Conservation (phyloP, 768 basidiomycete species). For the Artomyces pyxidatus region DNA sequence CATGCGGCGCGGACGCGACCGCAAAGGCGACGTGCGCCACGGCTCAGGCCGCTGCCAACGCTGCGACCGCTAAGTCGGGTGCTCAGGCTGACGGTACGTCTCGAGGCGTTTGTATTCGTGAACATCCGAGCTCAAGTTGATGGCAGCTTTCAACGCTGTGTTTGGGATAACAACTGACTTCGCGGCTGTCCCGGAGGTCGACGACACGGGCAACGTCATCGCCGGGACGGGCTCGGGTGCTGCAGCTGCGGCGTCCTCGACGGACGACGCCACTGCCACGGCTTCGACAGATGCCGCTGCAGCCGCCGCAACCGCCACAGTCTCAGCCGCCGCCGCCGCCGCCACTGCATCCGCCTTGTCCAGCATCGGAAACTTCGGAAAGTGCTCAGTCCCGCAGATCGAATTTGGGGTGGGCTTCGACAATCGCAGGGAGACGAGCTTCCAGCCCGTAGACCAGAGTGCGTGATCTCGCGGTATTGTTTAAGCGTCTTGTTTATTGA, state of each 20-base stretch:
- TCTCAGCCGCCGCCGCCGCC: not conserved
- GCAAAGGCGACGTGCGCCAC: constrained; percentile 43
- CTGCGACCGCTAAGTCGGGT: constrained; percentile 18
- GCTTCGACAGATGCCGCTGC: not conserved
- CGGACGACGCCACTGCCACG: not conserved
- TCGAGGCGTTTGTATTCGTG: no score
- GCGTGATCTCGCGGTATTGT: not conserved
- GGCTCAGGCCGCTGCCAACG: constrained; percentile 24
- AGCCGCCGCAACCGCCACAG: not conserved
- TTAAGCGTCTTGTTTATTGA: constrained; percentile 27
- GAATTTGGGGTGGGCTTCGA: constrained; percentile 49
- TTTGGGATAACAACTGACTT: constrained; percentile 51
- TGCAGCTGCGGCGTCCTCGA: not conserved
- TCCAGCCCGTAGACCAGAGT: constrained; percentile 41
- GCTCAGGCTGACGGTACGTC: constrained; percentile 38
- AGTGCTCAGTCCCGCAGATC: constrained; percentile 46
- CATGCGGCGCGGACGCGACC: constrained; percentile 44
- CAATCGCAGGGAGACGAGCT: constrained; percentile 42
- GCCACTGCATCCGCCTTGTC: constrained; percentile 4
- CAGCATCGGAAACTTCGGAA: constrained; percentile 28
- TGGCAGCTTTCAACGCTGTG: constrained; percentile 35
- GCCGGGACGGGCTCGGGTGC: constrained; percentile 18
- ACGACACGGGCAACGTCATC: constrained; percentile 33
- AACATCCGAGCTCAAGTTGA: no score
- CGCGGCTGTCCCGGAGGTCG: constrained; percentile 31